Evolutionary conservation across 805 yeast genomes (phyloP).

Genomic region (Metschnikowia lunata): DNA sequence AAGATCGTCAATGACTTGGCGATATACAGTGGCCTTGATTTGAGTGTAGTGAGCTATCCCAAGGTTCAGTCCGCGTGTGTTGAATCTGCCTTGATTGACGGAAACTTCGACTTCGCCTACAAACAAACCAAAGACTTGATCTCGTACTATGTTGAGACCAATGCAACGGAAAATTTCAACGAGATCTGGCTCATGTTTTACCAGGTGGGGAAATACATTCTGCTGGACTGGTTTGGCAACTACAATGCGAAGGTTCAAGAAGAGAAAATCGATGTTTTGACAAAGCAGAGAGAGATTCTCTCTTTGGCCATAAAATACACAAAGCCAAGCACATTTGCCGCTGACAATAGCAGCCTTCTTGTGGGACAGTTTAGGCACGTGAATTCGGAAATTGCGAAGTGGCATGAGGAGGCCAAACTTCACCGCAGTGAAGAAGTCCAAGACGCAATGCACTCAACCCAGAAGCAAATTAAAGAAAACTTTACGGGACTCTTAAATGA

Average conservation of each 20-base stretch:
- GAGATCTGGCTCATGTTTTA: conserved; percentile 67
- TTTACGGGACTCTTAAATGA: conserved; percentile 27
- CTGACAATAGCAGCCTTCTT: conserved; percentile 51
- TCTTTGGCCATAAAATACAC: conserved; percentile 44
- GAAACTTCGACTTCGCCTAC: conserved; percentile 59
- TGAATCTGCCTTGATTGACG: conserved; percentile 60
- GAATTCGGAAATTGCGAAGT: conserved; percentile 31
- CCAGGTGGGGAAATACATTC: conserved; percentile 59
- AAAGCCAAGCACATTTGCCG: conserved; percentile 37
- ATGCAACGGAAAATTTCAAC: conserved; percentile 16
- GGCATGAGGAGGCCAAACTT: conserved; percentile 12
- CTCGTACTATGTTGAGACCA: conserved; percentile 17
- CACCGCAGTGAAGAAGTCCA: conserved; percentile 13
- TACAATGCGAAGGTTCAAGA: conserved; percentile 14
- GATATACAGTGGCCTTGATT: conserved; percentile 30
- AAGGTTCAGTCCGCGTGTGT: conserved; percentile 49
- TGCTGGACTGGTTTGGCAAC: conserved; percentile 20
- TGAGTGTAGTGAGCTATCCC: conserved; percentile 22
- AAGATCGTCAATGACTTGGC: conserved; percentile 39
- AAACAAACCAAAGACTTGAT: conserved; percentile 37
- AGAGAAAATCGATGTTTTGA: conserved; percentile 23
- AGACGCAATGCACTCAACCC: conserved; percentile 13
- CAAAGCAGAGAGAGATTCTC: conserved; percentile 52
- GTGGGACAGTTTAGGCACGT: conserved; percentile 60
- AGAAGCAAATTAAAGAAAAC: conserved; percentile 18